These are phyloP conservation scores for Trichoderma sp. DNA, from an alignment of 2,329 filamentous ascomycete genomes.

Conservation along the genomic window DNA sequence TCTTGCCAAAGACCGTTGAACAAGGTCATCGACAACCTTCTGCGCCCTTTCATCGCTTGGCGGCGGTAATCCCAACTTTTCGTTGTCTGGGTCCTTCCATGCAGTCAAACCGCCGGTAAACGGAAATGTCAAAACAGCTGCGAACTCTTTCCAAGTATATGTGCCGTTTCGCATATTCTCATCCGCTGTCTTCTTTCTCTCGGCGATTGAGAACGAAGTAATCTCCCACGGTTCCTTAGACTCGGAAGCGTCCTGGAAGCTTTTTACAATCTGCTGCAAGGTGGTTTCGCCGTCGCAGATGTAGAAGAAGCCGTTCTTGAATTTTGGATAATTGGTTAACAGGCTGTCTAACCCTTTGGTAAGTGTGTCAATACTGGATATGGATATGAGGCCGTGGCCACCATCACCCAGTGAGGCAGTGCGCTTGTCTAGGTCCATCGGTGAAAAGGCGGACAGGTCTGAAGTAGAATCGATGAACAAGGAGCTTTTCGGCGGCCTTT, in stretches of 20 bases:
- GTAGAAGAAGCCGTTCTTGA: constrained; percentile 10
- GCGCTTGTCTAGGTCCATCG: background rate
- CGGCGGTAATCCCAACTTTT: background rate
- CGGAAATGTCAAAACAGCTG: background rate
- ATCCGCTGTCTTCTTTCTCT: background rate
- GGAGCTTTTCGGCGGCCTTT: background rate
- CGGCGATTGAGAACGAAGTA: background rate
- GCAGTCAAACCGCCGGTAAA: background rate
- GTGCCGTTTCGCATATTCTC: constrained; percentile 9
- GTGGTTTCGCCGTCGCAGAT: constrained; percentile 12
- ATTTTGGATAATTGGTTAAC: background rate
- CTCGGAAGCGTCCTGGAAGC: constrained; percentile 5
- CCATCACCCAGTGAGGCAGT: constrained; percentile 2
- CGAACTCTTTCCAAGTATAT: background rate
- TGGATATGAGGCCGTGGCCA: background rate
- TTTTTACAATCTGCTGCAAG: constrained; percentile 3
- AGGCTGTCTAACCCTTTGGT: background rate
- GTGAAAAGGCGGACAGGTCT: background rate
- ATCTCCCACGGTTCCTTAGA: background rate
- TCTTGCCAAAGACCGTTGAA: background rate
- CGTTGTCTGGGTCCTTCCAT: constrained; percentile 1
- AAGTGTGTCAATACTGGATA: constrained; percentile 4
- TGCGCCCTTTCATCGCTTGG: background rate
- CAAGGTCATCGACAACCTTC: background rate
- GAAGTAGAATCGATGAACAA: background rate